These are phyloP conservation scores for Chytriomyces sp. DNA, from an alignment of 192 early-diverging fungal species.

Conservation along the genomic window DNA sequence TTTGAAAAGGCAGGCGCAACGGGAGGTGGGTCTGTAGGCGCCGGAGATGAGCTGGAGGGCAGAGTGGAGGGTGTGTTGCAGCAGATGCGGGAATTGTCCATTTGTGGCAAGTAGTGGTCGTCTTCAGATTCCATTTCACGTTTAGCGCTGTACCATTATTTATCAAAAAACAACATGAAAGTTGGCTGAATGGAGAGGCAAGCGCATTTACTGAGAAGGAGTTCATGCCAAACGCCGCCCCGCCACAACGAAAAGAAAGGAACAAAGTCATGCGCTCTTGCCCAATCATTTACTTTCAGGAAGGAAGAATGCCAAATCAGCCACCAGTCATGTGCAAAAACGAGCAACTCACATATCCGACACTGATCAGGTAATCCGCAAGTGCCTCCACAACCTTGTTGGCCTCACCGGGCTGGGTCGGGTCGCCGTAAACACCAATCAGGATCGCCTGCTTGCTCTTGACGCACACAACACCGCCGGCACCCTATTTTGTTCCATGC, in stretches of 20 bases:
- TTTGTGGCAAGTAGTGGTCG: conserved; percentile 59
- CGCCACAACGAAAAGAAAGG: too few relatives aligned
- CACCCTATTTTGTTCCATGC: conserved; percentile 49
- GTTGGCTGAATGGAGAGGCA: too few relatives aligned
- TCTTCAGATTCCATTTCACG: too few relatives aligned
- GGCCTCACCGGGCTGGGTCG: conserved; percentile 66
- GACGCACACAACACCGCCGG: conserved; percentile 68
- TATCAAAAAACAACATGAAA: too few relatives aligned
- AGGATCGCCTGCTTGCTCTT: conserved; percentile 84
- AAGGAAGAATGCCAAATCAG: too few relatives aligned
- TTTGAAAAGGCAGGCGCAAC: conserved; percentile 38
- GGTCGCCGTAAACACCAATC: conserved; percentile 69
- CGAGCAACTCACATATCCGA: conserved; percentile 55
- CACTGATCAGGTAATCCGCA: conserved; percentile 75
- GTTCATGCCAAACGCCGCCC: too few relatives aligned
- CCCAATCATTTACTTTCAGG: too few relatives aligned
- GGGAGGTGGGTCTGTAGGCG: conserved; percentile 45
- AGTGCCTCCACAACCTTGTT: conserved; percentile 74
- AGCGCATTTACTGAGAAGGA: too few relatives aligned
- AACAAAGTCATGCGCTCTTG: too few relatives aligned
- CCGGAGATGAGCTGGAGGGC: conserved; percentile 61
- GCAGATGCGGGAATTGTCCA: conserved; percentile 87
- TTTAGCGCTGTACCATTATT: too few relatives aligned
- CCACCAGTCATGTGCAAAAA: too few relatives aligned
- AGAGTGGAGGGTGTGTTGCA: conserved; percentile 79